phyloP scores from a whole-genome alignment of 139 green algal species.

The Micromonas commoda region DNA sequence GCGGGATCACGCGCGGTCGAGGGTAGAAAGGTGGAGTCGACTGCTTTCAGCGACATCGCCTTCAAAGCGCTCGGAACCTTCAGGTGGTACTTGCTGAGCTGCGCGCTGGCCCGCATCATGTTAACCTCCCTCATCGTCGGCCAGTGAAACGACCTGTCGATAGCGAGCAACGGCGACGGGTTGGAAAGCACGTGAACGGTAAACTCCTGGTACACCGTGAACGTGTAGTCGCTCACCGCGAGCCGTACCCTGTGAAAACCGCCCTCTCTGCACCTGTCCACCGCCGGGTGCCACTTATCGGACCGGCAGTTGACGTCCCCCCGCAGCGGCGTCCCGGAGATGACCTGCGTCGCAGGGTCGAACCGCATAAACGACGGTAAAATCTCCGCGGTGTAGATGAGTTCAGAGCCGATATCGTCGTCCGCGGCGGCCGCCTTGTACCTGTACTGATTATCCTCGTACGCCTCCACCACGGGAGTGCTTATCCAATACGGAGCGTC shows the following conservation, averaged over 20 bases:
- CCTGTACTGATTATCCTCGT: slow-evolving; percentile 16
- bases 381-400: not conserved
- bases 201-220: slow-evolving; percentile 14
- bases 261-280: not conserved
- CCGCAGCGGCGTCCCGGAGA: slow-evolving; percentile 16
- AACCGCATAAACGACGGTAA: slow-evolving; percentile 10
- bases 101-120: not conserved
- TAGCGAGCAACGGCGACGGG: not conserved
- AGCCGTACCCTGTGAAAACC: slow-evolving; percentile 8
- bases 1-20: not conserved
- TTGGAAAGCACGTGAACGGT: not conserved
- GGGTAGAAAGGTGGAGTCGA: not conserved
- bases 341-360: slow-evolving; percentile 9
- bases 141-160: slow-evolving; percentile 25
- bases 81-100: not conserved
- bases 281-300: slow-evolving; percentile 21
- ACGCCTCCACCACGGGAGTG: not conserved
- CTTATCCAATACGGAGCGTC: slow-evolving; percentile 3
- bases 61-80: not conserved
- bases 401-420: not conserved
- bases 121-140: not conserved
- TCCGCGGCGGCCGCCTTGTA: slow-evolving; percentile 17
- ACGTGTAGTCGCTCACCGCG: not conserved
- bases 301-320: slow-evolving; percentile 20
- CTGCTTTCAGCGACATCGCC: not conserved